A percentile compares a stretch with the other conserved stretches of the same genome.
Conservation (phyloP, 2,329 filamentous ascomycete species). For the Apiospora rasikravindrae region DNA sequence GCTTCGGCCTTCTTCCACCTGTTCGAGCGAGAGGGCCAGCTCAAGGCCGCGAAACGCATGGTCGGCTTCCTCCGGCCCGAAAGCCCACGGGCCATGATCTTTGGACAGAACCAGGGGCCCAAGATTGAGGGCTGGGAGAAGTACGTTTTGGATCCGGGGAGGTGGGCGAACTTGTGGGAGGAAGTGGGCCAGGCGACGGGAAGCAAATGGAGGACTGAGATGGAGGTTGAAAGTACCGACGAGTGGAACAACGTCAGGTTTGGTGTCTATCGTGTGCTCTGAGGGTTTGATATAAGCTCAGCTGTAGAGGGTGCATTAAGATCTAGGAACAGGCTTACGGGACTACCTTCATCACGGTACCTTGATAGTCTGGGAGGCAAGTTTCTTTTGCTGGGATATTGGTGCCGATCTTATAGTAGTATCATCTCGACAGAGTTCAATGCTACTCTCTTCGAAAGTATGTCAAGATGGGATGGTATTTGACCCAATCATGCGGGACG, state of each 20-base stretch:
- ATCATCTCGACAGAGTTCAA: background rate
- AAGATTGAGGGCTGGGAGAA: conserved; percentile 50
- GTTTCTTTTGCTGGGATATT: background rate
- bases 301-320: background rate
- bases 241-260: conserved; percentile 8
- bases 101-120: conserved; percentile 46
- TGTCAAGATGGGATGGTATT: background rate
- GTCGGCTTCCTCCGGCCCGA: conserved; percentile 51
- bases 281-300: background rate
- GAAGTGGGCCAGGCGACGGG: conserved; percentile 54
- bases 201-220: conserved; percentile 54
- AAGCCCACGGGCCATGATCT: conserved; percentile 51
- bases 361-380: background rate
- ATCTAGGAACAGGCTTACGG: background rate
- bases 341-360: background rate
- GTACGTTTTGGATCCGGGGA: conserved; percentile 54
- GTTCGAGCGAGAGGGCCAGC: conserved; percentile 50
- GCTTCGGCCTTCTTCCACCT: conserved; percentile 44
- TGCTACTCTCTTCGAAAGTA: background rate
- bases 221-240: conserved; percentile 34
- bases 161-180: conserved; percentile 60
- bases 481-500: background rate
- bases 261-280: background rate
- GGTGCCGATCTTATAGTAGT: background rate
- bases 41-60: conserved; percentile 50